A percentile compares a stretch with the other conserved stretches of the same genome.
Evolutionary conservation across 2,329 filamentous ascomycete species (phyloP).

Genomic region (Dactylonectria estremocensis): DNA sequence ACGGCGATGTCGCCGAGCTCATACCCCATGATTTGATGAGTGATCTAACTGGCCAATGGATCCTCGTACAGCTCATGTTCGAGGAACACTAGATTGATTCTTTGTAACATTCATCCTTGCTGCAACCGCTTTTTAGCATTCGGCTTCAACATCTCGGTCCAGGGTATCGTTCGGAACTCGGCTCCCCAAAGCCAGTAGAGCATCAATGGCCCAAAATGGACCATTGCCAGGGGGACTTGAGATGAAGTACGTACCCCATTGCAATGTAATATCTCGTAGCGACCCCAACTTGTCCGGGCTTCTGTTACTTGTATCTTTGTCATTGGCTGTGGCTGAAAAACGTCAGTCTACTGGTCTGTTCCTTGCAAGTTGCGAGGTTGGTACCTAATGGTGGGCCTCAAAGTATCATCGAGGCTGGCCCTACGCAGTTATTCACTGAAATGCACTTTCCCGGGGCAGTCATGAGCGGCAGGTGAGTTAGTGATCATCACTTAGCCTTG

Average conservation of each 20-base stretch:
- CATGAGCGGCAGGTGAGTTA: no score
- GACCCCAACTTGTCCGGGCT: not conserved
- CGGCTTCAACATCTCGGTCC: not conserved
- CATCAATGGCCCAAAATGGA: not conserved
- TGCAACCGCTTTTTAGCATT: not conserved
- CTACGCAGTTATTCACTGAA: no score
- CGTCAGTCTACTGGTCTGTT: not conserved
- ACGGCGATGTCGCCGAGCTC: constrained; percentile 27
- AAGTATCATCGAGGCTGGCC: no score
- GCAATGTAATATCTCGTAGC: not conserved
- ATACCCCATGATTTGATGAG: not conserved
- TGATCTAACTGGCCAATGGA: not conserved
- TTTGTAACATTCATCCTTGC: not conserved
- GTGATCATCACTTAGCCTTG: no score
- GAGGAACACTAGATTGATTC: not conserved
- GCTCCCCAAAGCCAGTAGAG: not conserved
- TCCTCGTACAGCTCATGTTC: not conserved
- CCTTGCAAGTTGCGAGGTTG: not conserved
- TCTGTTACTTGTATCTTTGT: no score
- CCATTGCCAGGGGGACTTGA: not conserved
- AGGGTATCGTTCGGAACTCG: not conserved
- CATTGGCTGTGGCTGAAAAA: not conserved
- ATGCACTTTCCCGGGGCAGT: no score
- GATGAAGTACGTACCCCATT: not conserved
- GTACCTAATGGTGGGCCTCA: no score